Conservation (phyloP, 164 flowering plant species). For the Stephania japonica region DNA sequence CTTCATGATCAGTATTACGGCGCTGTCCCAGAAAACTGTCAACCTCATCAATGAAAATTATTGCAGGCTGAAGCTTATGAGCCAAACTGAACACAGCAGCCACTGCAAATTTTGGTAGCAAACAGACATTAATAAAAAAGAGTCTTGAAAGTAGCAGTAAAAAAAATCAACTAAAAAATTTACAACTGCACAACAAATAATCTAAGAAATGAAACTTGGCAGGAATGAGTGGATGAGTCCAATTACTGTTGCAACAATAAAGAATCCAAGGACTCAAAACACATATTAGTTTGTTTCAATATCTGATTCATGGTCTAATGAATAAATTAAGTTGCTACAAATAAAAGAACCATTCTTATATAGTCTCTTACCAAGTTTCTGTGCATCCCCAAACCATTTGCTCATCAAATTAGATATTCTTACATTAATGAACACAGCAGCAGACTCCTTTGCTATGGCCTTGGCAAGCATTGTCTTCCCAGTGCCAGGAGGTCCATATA, state of each 20-base stretch:
- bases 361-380: conserved; percentile 50
- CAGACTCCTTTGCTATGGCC: conserved; percentile 76
- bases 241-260: no score
- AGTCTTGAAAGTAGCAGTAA: background rate
- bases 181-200: background rate
- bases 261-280: background rate
- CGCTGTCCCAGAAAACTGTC: conserved; percentile 79
- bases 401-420: conserved; percentile 68
- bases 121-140: background rate
- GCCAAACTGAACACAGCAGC: conserved; percentile 78
- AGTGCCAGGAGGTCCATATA: conserved; percentile 78
- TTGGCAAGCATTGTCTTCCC: conserved; percentile 84
- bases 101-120: conserved; percentile 34
- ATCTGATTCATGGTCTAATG: background rate
- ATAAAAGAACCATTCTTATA: background rate
- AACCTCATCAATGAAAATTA: conserved; percentile 79
- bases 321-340: background rate
- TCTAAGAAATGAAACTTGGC: background rate
- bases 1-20: conserved; percentile 53
- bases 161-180: background rate
- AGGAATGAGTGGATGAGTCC: no score
- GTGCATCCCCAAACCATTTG: conserved; percentile 85
- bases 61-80: conserved; percentile 75
- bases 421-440: conserved; percentile 68
- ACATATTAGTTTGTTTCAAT: no score